These are phyloP conservation scores for Begonia fuchsioides DNA, from an alignment of 306 rosid genomes.

Conservation along the genomic window DNA sequence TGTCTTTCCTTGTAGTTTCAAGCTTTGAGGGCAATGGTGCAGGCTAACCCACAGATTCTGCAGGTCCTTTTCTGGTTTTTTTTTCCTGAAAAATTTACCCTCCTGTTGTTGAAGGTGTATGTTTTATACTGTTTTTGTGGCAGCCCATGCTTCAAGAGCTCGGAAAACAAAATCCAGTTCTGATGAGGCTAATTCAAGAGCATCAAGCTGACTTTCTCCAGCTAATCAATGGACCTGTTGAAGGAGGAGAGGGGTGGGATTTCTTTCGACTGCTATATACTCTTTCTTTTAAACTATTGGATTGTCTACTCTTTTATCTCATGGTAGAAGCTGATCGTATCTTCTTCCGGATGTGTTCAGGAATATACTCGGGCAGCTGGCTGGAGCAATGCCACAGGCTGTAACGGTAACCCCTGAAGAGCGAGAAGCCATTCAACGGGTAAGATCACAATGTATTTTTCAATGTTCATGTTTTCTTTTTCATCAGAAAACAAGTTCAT, in stretches of 20 bases:
- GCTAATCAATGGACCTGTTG: slow-evolving; percentile 74
- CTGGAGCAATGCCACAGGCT: slow-evolving; percentile 51
- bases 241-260: slow-evolving; percentile 79
- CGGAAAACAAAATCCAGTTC: slow-evolving; percentile 93
- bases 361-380: slow-evolving; percentile 51
- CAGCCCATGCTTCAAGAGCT: slow-evolving; percentile 99
- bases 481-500: no score
- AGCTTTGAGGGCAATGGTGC: slow-evolving; percentile 86
- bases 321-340: slow-evolving; percentile 5
- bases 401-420: slow-evolving; percentile 81
- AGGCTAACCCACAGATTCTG: slow-evolving; percentile 88
- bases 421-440: slow-evolving; percentile 85
- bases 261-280: slow-evolving; percentile 2
- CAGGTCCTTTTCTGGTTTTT: slow-evolving; percentile 40
- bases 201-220: slow-evolving; percentile 87
- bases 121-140: slow-evolving; percentile 9
- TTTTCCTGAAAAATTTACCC: slow-evolving; percentile 1
- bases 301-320: background rate
- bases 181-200: slow-evolving; percentile 73
- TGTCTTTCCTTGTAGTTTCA: slow-evolving; percentile 42
- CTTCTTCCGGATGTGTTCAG: slow-evolving; percentile 23
- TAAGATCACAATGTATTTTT: slow-evolving; percentile 19
- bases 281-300: background rate
- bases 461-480: no score
- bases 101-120: background rate